Base-by-base conservation (phyloP, 495 filamentous ascomycete species). In the Penicillium daleae region DNA sequence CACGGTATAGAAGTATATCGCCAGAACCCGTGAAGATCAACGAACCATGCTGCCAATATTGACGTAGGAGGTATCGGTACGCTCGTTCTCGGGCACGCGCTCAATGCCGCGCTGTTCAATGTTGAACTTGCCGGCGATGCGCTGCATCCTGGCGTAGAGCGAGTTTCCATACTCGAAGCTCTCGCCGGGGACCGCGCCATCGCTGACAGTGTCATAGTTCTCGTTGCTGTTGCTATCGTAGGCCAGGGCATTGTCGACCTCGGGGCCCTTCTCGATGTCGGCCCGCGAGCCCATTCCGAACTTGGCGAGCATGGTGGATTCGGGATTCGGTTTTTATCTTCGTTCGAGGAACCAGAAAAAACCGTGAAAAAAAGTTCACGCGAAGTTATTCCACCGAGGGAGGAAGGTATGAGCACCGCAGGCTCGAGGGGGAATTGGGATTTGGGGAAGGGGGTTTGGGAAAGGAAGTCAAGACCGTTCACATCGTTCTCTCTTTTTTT, bases 91-190 rank as follows among this genome's bases (percentile, higher is more conserved):
- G 0, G 90, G 90, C 51, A 94, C 91, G 27, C 91, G 83, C 78
- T 94, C 91, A 55, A 94, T 90, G 52, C 92, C 92, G 68, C 92
- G 82, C 75, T 83, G 87, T 73, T 96, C 91, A 24, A 96, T 82
- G 40, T 88, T 86, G 66, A 89, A 83, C 64, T 82, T 86, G 6
- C 84, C 88, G 0, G 89, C 90, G 19, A 91, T 65, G 12, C 87
- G 85, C 76, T 92, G 89, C 6, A 90, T 62, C 74, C 83, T 90
- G 21, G 89, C 90, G 66, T 86, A 89, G 31, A 80, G 58, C 24
- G 82, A 83, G 59, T 87, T 73, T 57, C 89, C 89, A 32, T 86
- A 79, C 50, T 80, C 78, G 64, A 92, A 88, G 60, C 77, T 85
- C 68, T 89, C 82, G 24, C 83, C 82, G 13, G 82, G 79, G 3